A percentile compares a stretch with the other conserved stretches of the same genome.
Evolutionary conservation across 495 filamentous ascomycete genomes (phyloP).

Genomic region (Gamarada debralockiae): DNA sequence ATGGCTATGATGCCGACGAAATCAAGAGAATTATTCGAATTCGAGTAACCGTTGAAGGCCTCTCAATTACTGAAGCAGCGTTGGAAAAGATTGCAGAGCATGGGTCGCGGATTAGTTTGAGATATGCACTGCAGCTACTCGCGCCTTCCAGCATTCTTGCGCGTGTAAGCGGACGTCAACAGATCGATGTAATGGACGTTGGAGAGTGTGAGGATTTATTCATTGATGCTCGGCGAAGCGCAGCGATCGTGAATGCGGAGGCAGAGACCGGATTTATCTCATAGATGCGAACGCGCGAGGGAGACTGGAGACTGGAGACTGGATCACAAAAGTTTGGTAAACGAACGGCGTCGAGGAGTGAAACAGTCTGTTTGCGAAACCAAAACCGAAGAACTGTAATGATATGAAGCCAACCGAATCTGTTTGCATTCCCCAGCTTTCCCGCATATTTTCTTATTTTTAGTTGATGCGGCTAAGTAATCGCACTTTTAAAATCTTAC

Average conservation of each 20-base stretch:
- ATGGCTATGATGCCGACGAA: conserved; percentile 77
- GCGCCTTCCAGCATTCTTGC: conserved; percentile 73
- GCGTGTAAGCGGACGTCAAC: conserved; percentile 60
- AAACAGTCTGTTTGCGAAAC: background rate
- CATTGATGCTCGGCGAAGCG: conserved; percentile 83
- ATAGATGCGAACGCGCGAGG: conserved; percentile 17
- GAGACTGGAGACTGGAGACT: background rate
- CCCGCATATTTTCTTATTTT: conserved; percentile 11
- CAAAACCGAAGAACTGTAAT: background rate
- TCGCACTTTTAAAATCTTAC: conserved; percentile 3
- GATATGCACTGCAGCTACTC: conserved; percentile 89
- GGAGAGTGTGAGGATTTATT: conserved; percentile 88
- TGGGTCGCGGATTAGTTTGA: conserved; percentile 79
- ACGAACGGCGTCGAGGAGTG: background rate
- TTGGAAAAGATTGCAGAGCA: conserved; percentile 80
- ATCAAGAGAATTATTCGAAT: conserved; percentile 85
- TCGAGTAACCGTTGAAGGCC: conserved; percentile 74
- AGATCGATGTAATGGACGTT: conserved; percentile 79
- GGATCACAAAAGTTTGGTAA: conserved; percentile 4
- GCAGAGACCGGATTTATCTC: conserved; percentile 56
- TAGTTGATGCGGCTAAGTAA: conserved; percentile 7
- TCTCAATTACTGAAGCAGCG: conserved; percentile 75
- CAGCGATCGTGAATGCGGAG: conserved; percentile 61
- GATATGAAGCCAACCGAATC: background rate
- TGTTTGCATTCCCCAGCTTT: conserved; percentile 17